Evolutionary conservation across 2,329 filamentous ascomycete genomes (phyloP).

Genomic region (Trichoderma aggressivum): DNA sequence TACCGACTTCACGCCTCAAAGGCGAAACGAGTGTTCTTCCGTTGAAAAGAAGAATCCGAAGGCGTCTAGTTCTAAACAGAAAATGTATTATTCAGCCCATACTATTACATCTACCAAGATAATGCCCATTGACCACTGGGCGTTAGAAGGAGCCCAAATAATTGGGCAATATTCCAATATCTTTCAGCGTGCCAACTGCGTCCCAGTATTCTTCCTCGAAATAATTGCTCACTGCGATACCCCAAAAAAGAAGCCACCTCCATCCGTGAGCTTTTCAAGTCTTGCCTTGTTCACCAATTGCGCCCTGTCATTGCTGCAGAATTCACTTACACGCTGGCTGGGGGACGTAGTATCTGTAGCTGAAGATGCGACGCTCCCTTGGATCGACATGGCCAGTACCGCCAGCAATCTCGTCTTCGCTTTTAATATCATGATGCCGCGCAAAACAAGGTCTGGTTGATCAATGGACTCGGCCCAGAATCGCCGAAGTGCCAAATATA

Average conservation of each 20-base stretch:
- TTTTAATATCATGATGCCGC: not conserved
- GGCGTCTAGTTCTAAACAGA: not conserved
- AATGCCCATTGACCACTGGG: not conserved
- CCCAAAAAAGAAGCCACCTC: no score
- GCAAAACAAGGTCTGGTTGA: not conserved
- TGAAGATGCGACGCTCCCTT: not conserved
- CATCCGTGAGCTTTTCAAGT: no score
- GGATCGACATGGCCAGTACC: not conserved
- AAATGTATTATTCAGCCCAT: not conserved
- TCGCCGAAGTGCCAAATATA: not conserved
- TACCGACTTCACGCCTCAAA: not conserved
- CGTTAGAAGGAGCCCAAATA: no score
- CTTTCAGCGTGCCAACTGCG: no score
- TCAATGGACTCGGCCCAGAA: not conserved
- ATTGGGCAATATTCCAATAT: no score
- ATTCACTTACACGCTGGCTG: fast-evolving
- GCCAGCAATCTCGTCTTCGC: not conserved
- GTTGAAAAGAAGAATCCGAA: not conserved
- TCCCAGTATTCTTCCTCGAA: no score
- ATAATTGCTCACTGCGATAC: no score
- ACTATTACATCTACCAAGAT: not conserved
- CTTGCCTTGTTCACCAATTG: no score
- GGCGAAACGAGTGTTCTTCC: not conserved
- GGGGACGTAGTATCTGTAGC: not conserved
- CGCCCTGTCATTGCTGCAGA: no score